Evolutionary conservation across 305 asterid species (phyloP).

Genomic region (Solanum aculeatissimum): DNA sequence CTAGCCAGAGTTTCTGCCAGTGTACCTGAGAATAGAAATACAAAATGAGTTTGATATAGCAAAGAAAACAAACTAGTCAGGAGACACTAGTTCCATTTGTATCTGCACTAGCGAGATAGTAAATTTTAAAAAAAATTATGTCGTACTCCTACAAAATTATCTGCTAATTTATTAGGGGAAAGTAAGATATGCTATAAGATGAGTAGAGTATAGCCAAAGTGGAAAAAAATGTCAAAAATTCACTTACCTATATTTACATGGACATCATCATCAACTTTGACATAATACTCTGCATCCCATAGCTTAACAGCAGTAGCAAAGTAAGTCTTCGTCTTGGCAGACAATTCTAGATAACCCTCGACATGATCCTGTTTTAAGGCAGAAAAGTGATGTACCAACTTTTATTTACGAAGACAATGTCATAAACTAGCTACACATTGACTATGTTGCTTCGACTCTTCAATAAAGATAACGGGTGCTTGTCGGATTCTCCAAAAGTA

Average conservation of each 20-base stretch:
- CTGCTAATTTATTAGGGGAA: neutral
- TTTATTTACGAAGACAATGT: neutral
- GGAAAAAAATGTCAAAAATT: neutral
- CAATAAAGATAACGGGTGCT: neutral
- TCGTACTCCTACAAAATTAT: too few species aligned
- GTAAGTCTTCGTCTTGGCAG: conserved; percentile 85
- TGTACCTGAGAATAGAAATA: conserved; percentile 43
- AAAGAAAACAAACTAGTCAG: neutral
- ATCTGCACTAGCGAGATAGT: neutral
- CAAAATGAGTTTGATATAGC: neutral
- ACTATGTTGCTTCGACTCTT: neutral
- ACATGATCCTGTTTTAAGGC: conserved; percentile 56
- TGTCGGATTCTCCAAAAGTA: neutral
- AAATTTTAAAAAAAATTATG: neutral
- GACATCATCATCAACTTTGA: conserved; percentile 93
- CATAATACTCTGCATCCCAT: conserved; percentile 93
- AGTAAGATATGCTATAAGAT: neutral
- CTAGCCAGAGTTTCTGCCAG: conserved; percentile 67
- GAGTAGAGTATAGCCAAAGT: neutral
- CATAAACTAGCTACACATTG: neutral
- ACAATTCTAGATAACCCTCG: conserved; percentile 90
- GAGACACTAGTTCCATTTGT: neutral
- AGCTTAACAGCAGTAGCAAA: conserved; percentile 67
- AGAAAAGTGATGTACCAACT: neutral
- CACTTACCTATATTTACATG: conserved; percentile 83